phyloP scores from a whole-genome alignment of 495 filamentous ascomycete genomes.

The Aspergillus ellipticus region DNA sequence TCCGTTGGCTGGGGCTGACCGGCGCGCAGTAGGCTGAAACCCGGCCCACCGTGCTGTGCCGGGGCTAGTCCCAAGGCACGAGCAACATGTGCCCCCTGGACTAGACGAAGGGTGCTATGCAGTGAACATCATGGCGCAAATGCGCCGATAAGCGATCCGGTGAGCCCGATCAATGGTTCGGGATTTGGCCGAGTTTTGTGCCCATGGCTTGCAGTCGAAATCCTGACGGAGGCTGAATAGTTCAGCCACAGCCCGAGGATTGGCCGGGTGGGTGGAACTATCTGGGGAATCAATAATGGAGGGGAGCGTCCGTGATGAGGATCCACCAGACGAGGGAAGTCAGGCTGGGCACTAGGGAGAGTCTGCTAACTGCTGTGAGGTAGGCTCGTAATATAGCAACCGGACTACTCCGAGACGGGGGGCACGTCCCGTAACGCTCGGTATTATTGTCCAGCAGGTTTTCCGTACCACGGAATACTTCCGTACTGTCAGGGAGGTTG shows the following conservation, averaged over 20 bases:
- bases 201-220: background rate
- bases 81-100: background rate
- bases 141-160: background rate
- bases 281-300: constrained; percentile 3
- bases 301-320: background rate
- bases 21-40: constrained; percentile 6
- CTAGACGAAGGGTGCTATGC: background rate
- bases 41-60: background rate
- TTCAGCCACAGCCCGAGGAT: background rate
- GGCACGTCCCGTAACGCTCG: background rate
- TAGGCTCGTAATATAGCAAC: background rate
- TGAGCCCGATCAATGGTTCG: background rate
- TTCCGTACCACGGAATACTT: too few relatives aligned
- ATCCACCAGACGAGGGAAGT: background rate
- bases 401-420: background rate
- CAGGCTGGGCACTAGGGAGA: background rate
- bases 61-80: background rate
- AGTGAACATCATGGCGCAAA: background rate
- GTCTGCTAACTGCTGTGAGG: background rate
- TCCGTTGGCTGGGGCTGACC: constrained; percentile 5
- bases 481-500: too few relatives aligned
- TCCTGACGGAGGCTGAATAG: background rate
- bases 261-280: constrained; percentile 3
- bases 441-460: too few relatives aligned
- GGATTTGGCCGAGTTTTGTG: background rate